Evolutionary conservation across 2,329 filamentous ascomycete genomes (phyloP).

Genomic region (Hortaea werneckii): DNA sequence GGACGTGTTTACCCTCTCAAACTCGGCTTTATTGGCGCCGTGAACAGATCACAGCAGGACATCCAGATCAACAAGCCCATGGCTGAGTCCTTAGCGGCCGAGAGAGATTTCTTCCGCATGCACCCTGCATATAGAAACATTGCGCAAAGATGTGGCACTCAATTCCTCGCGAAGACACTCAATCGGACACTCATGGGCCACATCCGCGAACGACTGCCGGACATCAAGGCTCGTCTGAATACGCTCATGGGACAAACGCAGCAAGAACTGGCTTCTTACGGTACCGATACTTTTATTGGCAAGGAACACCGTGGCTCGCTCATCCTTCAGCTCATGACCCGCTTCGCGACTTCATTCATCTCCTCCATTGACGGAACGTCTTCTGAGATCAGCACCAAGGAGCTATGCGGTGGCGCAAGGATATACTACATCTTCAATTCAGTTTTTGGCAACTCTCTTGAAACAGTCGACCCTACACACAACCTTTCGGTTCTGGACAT

Average conservation of each 20-base stretch:
- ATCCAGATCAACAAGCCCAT: conserved; percentile 95
- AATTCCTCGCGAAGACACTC: conserved; percentile 85
- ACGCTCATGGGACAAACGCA: conserved; percentile 99
- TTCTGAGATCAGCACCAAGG: conserved; percentile 96
- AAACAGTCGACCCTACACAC: conserved; percentile 89
- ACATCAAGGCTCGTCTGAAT: conserved; percentile 96
- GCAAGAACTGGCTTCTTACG: conserved; percentile 94
- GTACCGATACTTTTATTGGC: conserved; percentile 93
- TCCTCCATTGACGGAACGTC: conserved; percentile 98
- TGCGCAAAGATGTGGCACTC: conserved; percentile 82
- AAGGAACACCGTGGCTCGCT: conserved; percentile 93
- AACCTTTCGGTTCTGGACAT: conserved; percentile 94
- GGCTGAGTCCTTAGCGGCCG: conserved; percentile 77
- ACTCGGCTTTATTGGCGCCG: conserved; percentile 93
- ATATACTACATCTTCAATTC: conserved; percentile 99
- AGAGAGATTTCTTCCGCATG: conserved; percentile 91
- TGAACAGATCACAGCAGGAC: conserved; percentile 96
- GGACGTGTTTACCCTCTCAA: conserved; percentile 94
- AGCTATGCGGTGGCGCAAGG: conserved; percentile 84
- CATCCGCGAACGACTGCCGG: conserved; percentile 87
- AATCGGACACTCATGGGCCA: conserved; percentile 94
- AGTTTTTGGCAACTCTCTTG: conserved; percentile 91
- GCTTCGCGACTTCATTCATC: conserved; percentile 95
- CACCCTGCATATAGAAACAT: conserved; percentile 97
- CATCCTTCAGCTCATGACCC: conserved; percentile 94